These are phyloP conservation scores for Rhodofomes roseus DNA, from an alignment of 1,284 basidiomycete species.

Conservation along the genomic window DNA sequence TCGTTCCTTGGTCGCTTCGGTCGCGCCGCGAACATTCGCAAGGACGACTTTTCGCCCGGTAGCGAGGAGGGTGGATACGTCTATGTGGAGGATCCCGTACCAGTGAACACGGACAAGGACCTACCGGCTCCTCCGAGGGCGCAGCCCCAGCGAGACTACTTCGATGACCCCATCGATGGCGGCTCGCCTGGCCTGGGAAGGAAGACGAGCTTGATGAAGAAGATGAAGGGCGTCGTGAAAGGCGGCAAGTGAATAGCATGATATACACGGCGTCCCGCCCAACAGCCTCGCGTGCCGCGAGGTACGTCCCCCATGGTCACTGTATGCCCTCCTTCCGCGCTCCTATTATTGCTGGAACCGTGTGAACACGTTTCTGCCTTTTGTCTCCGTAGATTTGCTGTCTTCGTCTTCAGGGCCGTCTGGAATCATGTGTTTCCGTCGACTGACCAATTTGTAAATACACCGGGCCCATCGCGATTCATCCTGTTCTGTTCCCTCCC, in stretches of 20 bases:
- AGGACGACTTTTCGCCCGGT: slow-evolving; percentile 35
- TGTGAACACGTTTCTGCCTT: not conserved
- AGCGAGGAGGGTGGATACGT: slow-evolving; percentile 55
- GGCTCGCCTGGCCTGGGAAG: slow-evolving; percentile 48
- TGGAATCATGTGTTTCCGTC: not conserved
- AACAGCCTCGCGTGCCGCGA: not conserved
- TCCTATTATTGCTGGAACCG: not conserved
- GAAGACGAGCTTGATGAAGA: slow-evolving; percentile 77
- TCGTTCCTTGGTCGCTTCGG: slow-evolving; percentile 74
- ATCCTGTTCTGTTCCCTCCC: not conserved
- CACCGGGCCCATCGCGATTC: not conserved
- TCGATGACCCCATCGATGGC: slow-evolving; percentile 38
- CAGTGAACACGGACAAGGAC: slow-evolving; percentile 49
- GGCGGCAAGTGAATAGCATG: slow-evolving; percentile 27
- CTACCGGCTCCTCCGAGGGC: slow-evolving; percentile 50
- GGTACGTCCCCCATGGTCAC: not conserved
- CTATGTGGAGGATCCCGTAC: slow-evolving; percentile 51
- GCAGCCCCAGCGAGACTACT: slow-evolving; percentile 39
- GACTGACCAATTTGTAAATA: slow-evolving; percentile 6
- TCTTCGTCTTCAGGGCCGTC: not conserved
- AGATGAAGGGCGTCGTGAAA: slow-evolving; percentile 67
- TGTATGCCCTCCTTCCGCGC: not conserved
- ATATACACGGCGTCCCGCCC: not conserved
- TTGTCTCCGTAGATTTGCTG: not conserved
- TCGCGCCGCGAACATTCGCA: slow-evolving; percentile 24